A percentile compares a stretch with the other conserved stretches of the same genome.
Conservation (phyloP, 2,329 filamentous ascomycete genomes). For the Penicillium sp. region DNA sequence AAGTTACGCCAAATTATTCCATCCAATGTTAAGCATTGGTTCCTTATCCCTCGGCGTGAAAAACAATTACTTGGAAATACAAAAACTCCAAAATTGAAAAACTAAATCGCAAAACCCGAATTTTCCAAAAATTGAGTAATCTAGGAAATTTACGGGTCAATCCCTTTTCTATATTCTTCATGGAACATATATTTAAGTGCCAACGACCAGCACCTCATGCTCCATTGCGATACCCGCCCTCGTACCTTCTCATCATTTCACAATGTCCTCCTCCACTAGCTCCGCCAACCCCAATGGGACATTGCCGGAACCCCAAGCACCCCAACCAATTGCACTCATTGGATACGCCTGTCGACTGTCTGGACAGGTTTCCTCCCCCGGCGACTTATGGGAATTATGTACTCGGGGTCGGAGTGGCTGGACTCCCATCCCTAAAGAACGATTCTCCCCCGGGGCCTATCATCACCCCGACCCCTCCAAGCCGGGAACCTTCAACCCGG, state of each 20-base stretch:
- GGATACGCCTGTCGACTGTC: slow-evolving; percentile 28
- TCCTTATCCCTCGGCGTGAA: not conserved
- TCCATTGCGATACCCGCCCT: not conserved
- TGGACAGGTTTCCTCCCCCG: slow-evolving; percentile 22
- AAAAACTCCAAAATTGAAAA: not conserved
- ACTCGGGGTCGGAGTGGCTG: slow-evolving; percentile 24
- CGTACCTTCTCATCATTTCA: not conserved
- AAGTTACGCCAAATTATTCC: slow-evolving; percentile 12
- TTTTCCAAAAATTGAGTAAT: not conserved
- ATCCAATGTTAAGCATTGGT: slow-evolving; percentile 2
- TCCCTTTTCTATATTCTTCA: not conserved
- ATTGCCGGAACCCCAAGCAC: slow-evolving; percentile 3
- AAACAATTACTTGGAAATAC: not conserved
- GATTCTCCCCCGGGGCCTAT: slow-evolving; percentile 22
- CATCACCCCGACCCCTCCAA: slow-evolving; percentile 25
- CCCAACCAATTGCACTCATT: slow-evolving; percentile 25
- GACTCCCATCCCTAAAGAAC: slow-evolving; percentile 21
- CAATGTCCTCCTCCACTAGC: slow-evolving; percentile 8
- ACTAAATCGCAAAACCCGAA: not conserved
- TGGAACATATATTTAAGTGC: not conserved
- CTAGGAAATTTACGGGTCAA: not conserved
- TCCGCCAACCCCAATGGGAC: slow-evolving; percentile 7
- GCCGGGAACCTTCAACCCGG: slow-evolving; percentile 20
- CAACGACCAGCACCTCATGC: not conserved
- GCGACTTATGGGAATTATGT: slow-evolving; percentile 26